Conservation (phyloP, 2,329 filamentous ascomycete genomes). For the Exophiala xenobiotica region DNA sequence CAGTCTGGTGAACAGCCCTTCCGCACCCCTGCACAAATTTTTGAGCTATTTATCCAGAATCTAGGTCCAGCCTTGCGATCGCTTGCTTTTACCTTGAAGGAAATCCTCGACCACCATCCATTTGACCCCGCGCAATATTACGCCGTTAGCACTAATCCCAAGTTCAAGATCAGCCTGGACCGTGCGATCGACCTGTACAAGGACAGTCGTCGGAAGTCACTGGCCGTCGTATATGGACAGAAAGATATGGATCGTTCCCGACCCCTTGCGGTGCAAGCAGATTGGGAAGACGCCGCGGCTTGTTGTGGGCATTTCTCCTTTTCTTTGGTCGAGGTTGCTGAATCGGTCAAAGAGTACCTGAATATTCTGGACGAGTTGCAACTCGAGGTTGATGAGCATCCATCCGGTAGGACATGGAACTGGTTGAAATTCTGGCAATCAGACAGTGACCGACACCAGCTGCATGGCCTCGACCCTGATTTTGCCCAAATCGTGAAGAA, state of each 20-base stretch:
- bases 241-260: slow-evolving; percentile 69
- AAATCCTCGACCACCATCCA: slow-evolving; percentile 82
- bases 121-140: slow-evolving; percentile 69
- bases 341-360: slow-evolving; percentile 81
- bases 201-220: slow-evolving; percentile 69
- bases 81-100: slow-evolving; percentile 83
- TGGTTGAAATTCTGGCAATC: slow-evolving; percentile 78
- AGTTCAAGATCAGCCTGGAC: slow-evolving; percentile 75
- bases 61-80: slow-evolving; percentile 96
- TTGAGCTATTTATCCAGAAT: slow-evolving; percentile 82
- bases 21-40: slow-evolving; percentile 75
- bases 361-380: slow-evolving; percentile 84
- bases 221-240: slow-evolving; percentile 76
- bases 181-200: slow-evolving; percentile 81
- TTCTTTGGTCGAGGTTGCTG: slow-evolving; percentile 83
- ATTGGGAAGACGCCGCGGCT: slow-evolving; percentile 96
- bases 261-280: slow-evolving; percentile 76
- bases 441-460: slow-evolving; percentile 25
- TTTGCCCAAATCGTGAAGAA: slow-evolving; percentile 19
- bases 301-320: slow-evolving; percentile 97
- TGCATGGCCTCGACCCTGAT: slow-evolving; percentile 30
- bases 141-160: slow-evolving; percentile 71
- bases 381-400: slow-evolving; percentile 61
- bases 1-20: slow-evolving; percentile 36
- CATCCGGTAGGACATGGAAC: slow-evolving; percentile 68